phyloP scores from a whole-genome alignment of 1,284 basidiomycete species.

The Trametes polyzona region DNA sequence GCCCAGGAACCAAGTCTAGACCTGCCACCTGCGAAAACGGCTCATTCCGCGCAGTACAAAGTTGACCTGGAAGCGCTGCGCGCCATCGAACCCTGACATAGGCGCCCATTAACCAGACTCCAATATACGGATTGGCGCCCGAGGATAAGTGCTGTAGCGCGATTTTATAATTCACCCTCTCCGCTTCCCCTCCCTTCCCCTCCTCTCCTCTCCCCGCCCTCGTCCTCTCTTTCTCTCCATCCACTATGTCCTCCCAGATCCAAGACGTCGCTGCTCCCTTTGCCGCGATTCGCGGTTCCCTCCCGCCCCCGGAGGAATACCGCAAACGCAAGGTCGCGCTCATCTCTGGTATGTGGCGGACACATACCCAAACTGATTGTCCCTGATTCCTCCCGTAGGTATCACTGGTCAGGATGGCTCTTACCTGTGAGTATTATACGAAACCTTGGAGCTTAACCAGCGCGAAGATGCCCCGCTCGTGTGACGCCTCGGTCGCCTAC shows the following conservation, averaged over 20 bases:
- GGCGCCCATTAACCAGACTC: conserved; percentile 4
- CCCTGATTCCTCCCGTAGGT: conserved; percentile 48
- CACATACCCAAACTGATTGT: neutral
- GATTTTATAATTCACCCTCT: conserved; percentile 15
- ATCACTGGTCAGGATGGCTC: conserved; percentile 94
- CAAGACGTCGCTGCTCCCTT: conserved; percentile 34
- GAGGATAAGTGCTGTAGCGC: neutral
- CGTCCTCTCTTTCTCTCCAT: neutral
- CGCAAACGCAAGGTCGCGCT: conserved; percentile 87
- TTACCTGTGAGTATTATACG: conserved; percentile 67
- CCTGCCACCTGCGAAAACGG: too few relatives aligned
- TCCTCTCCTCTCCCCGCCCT: conserved; percentile 9
- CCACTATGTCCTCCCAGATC: conserved; percentile 29
- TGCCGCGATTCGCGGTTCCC: conserved; percentile 50
- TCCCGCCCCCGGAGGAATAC: conserved; percentile 81
- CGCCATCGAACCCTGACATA: neutral
- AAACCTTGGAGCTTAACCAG: too few relatives aligned
- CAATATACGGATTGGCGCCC: neutral
- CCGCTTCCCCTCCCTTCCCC: too few relatives aligned
- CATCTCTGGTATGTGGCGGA: conserved; percentile 79
- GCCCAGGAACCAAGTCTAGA: too few relatives aligned
- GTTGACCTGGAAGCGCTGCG: neutral
- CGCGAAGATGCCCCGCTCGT: neutral
- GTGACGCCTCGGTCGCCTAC: neutral
- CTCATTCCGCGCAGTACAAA: too few relatives aligned